Evolutionary conservation across 1,139 yeast species (phyloP).

Genomic region (Yamadazyma sp.): DNA sequence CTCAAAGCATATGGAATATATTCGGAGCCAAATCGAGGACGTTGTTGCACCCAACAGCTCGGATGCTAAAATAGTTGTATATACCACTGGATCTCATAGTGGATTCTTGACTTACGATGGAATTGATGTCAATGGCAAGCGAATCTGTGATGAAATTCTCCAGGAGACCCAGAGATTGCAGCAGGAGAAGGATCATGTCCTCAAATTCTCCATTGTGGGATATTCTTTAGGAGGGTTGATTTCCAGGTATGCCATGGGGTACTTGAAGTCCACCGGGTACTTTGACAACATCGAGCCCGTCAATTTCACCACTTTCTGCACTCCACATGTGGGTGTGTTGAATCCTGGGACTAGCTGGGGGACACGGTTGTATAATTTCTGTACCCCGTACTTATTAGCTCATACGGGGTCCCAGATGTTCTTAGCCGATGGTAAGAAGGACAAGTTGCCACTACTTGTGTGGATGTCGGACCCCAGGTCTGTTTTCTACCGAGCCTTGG

Average conservation of each 20-base stretch:
- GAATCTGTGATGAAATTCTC: slow-evolving; percentile 69
- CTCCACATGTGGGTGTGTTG: slow-evolving; percentile 80
- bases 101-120: slow-evolving; percentile 81
- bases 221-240: slow-evolving; percentile 84
- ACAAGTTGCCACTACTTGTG: slow-evolving; percentile 51
- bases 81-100: slow-evolving; percentile 62
- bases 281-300: slow-evolving; percentile 52
- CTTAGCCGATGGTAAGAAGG: slow-evolving; percentile 44
- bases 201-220: slow-evolving; percentile 69
- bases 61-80: slow-evolving; percentile 43
- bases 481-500: slow-evolving; percentile 57
- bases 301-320: slow-evolving; percentile 72
- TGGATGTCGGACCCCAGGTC: slow-evolving; percentile 67
- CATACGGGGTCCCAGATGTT: slow-evolving; percentile 74
- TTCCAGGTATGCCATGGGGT: slow-evolving; percentile 74
- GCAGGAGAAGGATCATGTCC: slow-evolving; percentile 28
- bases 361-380: slow-evolving; percentile 51
- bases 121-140: slow-evolving; percentile 76
- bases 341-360: slow-evolving; percentile 56
- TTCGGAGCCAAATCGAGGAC: slow-evolving; percentile 40
- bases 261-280: slow-evolving; percentile 52
- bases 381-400: slow-evolving; percentile 65
- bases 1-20: slow-evolving; percentile 62
- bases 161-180: slow-evolving; percentile 40
- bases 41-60: slow-evolving; percentile 13